Base-by-base conservation (phyloP, 352 stramenopile genomes). In the Phytophthora pseudosyringae region DNA sequence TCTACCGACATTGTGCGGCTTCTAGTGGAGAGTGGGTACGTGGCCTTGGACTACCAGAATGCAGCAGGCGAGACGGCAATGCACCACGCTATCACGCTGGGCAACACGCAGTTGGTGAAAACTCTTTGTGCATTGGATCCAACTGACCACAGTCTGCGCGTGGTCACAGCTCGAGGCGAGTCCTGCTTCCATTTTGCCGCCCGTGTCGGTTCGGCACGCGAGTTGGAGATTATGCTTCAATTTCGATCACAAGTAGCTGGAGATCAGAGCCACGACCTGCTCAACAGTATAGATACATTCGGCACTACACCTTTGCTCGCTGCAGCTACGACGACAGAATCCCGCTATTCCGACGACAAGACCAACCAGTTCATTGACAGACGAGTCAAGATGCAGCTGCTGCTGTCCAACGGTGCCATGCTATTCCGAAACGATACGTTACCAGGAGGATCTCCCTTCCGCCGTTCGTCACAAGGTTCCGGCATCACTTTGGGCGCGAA, bases 21-120 rank as follows among this genome's bases (percentile, higher is more conserved):
- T 21, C 31, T 76, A 16, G 41, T 76, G 16, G 52, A 73, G 9
- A 61, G 48, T 25, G 44, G 49, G 9, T 69, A 76, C 28, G 58
- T 51, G 3, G 21, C 28, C 3, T 51, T 72, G 26, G 35, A 18
- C 16, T 51, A 26, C 3, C 43, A 40, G 9, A 63, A 75, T 32
- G 43, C 13, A 3, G 16, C 35, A 3, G 62, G 62, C 0, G 67
- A 75, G 45, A 63, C 67, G 15, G 50, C 52, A 9, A 28, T 69
- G 40, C 67, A 71, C 18, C 62, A 48, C 21, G 67, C 62, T n/a
- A 64, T 75, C 9, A n/a, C 49, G 3, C 35, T 33, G 10, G 33
- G 35, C 2, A 65, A 55, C 10, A 44, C 48, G 5, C 35, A 49
- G 10, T 40, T 75, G 26, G 64, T 75, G 56, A 33, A 53, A n/a